Evolutionary conservation across 2,329 filamentous ascomycete species (phyloP), one percentile per base, ranked within the genome.

Genomic region (Curvularia eragrostidis): DNA sequence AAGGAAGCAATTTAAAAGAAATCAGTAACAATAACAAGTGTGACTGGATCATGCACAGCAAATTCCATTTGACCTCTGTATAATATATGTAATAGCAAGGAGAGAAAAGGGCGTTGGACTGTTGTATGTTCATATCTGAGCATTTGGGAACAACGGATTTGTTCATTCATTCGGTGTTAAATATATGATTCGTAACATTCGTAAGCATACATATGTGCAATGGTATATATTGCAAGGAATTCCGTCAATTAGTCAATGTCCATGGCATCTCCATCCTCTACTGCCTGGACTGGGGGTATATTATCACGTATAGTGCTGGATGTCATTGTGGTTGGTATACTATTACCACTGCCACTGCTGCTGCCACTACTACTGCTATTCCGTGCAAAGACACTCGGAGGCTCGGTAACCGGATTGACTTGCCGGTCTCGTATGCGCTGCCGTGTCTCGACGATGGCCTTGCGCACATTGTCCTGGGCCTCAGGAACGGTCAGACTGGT

Each of bases 391-490:
- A 49, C 23, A 59, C 57, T 19, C 63, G 12, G 66, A 52, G 70
- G 69, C 68, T 80, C 79, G 9, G 34, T 50, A 1, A 62, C 52
- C 71, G 72, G 58, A 77, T 59, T 66, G 7, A 42, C 80, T 70
- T 87, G 85, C 73, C 78, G 82, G 65, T 90, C 86, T 52, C 90
- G 81, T 32, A 87, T 82, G 53, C 92, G 84, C 46, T 85, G 85
- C 51, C 92, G 84, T 2, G 91, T 87, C 75, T 97, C 93, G 51
- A 94, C 81, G 63, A 97, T 93, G 8, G 91, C 91, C 75, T 89
- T 91, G 58, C 92, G 84, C 61, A 97, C 91, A 61, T 85, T 89
- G 60, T 81, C 81, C 74, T 94, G 89, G 28, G 89, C 84, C 72
- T 87, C 84, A 0, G 92, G 87, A 19, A 96, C 85, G 0, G 87